Evolutionary conservation across 1,284 basidiomycete genomes (phyloP).

Genomic region (Stygiomarasmius scandens): DNA sequence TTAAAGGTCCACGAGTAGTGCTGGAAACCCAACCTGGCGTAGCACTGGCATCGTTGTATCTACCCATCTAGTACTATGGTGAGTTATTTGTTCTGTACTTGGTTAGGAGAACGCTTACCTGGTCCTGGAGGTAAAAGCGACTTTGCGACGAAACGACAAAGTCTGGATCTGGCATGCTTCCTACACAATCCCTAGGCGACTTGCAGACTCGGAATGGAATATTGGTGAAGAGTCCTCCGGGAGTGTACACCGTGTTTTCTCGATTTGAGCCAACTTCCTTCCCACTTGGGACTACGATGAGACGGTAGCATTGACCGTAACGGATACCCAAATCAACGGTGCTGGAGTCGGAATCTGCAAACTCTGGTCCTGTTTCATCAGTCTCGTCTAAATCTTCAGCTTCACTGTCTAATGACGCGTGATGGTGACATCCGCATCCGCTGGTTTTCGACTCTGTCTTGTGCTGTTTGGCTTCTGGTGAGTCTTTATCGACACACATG

Average conservation of each 20-base stretch:
- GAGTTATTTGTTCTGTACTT: not conserved
- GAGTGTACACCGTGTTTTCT: conserved; percentile 11
- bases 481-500: not conserved
- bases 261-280: conserved; percentile 9
- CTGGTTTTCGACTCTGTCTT: not conserved
- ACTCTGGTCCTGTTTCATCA: too few species aligned
- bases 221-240: conserved; percentile 5
- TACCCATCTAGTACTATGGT: conserved; percentile 3
- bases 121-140: conserved; percentile 9
- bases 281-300: not conserved
- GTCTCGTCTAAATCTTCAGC: not conserved
- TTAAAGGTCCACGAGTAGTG: not conserved
- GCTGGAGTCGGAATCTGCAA: too few species aligned
- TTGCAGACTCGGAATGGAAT: conserved; percentile 10
- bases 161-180: not conserved
- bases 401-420: not conserved
- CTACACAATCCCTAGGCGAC: conserved; percentile 3
- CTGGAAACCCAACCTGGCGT: conserved; percentile 4
- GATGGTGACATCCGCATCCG: conserved; percentile 8
- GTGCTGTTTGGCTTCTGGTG: not conserved
- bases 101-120: not conserved
- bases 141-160: not conserved
- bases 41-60: conserved; percentile 3
- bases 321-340: not conserved
- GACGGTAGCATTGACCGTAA: conserved; percentile 5